These are phyloP conservation scores for Phytophthora vignae DNA, from an alignment of 352 stramenopile species.

Conservation along the genomic window DNA sequence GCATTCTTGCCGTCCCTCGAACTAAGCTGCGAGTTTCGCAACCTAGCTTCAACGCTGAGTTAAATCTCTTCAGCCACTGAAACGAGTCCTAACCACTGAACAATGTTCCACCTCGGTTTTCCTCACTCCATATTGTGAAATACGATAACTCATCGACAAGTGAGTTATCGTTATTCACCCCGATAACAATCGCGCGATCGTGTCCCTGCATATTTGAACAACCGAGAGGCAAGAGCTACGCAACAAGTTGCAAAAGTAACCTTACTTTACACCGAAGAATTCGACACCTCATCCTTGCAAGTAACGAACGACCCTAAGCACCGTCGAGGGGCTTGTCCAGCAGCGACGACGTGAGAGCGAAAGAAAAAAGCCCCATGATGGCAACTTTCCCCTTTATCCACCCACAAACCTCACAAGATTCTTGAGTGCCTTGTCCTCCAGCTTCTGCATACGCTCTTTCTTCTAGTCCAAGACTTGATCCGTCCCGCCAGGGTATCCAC, in stretches of 20 bases:
- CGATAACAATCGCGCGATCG: no score
- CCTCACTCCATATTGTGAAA: no score
- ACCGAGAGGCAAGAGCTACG: no score
- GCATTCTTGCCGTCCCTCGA: no score
- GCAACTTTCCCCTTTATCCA: slow-evolving; percentile 24
- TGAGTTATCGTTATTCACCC: no score
- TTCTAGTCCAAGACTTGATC: slow-evolving; percentile 16
- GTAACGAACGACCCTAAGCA: slow-evolving; percentile 19
- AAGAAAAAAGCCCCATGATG: slow-evolving; percentile 10
- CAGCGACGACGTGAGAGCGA: slow-evolving; percentile 11
- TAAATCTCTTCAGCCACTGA: no score
- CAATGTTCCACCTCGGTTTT: no score
- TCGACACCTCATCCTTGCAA: slow-evolving; percentile 23
- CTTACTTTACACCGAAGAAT: slow-evolving; percentile 43
- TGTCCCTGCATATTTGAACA: no score
- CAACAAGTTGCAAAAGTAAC: slow-evolving; percentile 35
- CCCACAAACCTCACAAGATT: slow-evolving; percentile 29
- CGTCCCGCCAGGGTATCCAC: slow-evolving; percentile 22
- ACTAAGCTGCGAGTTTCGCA: no score
- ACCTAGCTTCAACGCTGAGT: no score
- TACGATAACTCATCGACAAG: no score
- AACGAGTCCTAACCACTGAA: no score
- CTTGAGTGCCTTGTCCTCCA: slow-evolving; percentile 11
- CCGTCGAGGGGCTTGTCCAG: not conserved
- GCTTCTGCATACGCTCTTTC: not conserved